A percentile compares a stretch with the other conserved stretches of the same genome.
These are phyloP conservation scores for Solidago caesia DNA, from an alignment of 129 eudicot species.

Conservation along the genomic window DNA sequence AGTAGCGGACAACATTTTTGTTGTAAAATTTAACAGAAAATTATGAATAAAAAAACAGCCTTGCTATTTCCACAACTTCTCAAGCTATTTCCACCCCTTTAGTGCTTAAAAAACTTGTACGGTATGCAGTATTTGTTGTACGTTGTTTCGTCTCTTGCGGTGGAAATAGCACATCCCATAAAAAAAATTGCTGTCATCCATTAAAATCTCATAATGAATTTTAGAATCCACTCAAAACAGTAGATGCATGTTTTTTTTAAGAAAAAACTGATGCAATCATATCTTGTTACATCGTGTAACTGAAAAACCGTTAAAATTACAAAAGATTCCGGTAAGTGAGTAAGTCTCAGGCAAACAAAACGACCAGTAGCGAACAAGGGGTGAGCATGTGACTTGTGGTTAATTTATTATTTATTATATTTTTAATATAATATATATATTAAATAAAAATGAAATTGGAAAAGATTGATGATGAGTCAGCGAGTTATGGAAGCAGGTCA, in stretches of 20 bases:
- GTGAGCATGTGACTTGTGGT: slow-evolving; percentile 40
- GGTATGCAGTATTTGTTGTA: too few species aligned
- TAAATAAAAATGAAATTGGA: slow-evolving; percentile 1
- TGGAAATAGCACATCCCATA: too few species aligned
- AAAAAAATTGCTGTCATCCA: too few species aligned
- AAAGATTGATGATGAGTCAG: slow-evolving; percentile 25
- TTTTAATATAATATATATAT: background rate
- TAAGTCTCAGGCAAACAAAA: background rate
- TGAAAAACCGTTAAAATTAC: slow-evolving; percentile 15
- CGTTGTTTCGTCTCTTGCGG: too few species aligned
- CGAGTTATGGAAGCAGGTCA: slow-evolving; percentile 34
- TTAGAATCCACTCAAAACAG: background rate
- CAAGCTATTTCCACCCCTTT: too few species aligned
- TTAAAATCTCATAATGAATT: too few species aligned
- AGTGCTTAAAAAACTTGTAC: too few species aligned
- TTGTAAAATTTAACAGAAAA: too few species aligned
- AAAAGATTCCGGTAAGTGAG: slow-evolving; percentile 12
- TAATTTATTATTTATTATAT: background rate
- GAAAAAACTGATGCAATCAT: slow-evolving; percentile 1
- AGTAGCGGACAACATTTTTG: too few species aligned
- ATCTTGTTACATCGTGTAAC: slow-evolving; percentile 1
- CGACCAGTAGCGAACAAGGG: background rate
- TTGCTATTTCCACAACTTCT: too few species aligned
- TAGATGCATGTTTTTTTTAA: background rate
- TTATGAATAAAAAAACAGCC: too few species aligned